Conservation (phyloP, 768 basidiomycete species). For the Termitomyces sp. region DNA sequence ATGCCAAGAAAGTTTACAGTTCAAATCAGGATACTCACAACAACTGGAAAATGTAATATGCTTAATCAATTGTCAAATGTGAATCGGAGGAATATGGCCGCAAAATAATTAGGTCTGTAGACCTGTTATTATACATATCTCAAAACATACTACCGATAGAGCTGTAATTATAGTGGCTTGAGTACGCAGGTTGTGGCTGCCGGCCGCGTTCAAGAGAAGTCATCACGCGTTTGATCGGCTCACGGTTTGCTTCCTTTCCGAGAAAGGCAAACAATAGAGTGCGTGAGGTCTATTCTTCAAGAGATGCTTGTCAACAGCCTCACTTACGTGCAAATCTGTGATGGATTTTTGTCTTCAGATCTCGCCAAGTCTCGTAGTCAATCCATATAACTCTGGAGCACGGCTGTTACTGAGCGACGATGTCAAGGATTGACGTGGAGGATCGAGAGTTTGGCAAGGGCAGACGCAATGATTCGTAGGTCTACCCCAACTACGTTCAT, state of each 20-base stretch:
- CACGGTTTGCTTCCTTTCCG: conserved; percentile 2
- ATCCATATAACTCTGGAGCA: neutral
- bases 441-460: conserved; percentile 33
- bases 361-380: neutral
- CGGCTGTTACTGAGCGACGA: neutral
- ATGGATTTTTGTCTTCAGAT: conserved; percentile 1
- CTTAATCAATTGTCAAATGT: neutral
- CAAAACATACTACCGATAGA: neutral
- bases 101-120: too few species aligned
- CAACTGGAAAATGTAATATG: neutral
- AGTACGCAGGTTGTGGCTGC: neutral
- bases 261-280: neutral
- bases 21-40: conserved; percentile 1
- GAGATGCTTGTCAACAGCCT: neutral
- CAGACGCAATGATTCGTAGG: conserved; percentile 33
- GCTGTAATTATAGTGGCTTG: neutral
- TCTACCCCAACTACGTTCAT: neutral
- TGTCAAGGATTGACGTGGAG: conserved; percentile 14
- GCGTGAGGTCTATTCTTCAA: neutral
- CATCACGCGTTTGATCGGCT: neutral
- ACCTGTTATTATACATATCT: neutral
- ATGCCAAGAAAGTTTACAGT: conserved; percentile 43
- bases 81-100: neutral
- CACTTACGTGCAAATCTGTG: neutral
- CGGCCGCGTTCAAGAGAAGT: too few species aligned